Evolutionary conservation across 139 green algal genomes (phyloP).

Genomic region (Zygnema cylindricum): DNA sequence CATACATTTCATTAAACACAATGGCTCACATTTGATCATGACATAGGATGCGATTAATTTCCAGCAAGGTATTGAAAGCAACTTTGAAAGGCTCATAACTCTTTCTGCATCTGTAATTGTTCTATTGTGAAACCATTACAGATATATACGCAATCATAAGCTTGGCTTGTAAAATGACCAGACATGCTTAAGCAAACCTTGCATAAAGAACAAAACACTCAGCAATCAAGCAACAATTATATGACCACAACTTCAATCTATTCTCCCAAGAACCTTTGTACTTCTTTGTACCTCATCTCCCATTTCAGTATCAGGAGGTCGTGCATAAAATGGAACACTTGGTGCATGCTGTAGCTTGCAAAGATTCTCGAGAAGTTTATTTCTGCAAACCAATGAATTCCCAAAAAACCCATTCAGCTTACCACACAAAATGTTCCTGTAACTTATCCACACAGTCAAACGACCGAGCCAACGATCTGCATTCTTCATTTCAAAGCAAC

Average conservation of each 20-base stretch:
- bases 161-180: neutral
- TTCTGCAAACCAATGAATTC: slow-evolving; percentile 45
- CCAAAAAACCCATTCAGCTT: neutral
- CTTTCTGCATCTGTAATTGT: no score
- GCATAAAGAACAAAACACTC: neutral
- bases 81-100: no score
- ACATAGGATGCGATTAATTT: no score
- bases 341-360: slow-evolving; percentile 56
- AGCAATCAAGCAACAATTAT: no score
- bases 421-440: neutral
- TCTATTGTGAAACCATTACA: neutral
- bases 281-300: slow-evolving; percentile 58
- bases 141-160: neutral
- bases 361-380: slow-evolving; percentile 61
- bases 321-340: slow-evolving; percentile 57
- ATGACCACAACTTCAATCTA: no score
- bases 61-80: no score
- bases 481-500: neutral
- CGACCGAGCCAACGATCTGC: no score
- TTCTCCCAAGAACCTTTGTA: no score
- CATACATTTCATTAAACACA: no score
- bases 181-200: neutral
- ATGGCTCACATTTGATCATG: no score
- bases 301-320: slow-evolving; percentile 47
- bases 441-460: no score